Evolutionary conservation across 2,329 filamentous ascomycete species (phyloP), one percentile per base, ranked within the genome.

Genomic region (Beauveria medogensis): DNA sequence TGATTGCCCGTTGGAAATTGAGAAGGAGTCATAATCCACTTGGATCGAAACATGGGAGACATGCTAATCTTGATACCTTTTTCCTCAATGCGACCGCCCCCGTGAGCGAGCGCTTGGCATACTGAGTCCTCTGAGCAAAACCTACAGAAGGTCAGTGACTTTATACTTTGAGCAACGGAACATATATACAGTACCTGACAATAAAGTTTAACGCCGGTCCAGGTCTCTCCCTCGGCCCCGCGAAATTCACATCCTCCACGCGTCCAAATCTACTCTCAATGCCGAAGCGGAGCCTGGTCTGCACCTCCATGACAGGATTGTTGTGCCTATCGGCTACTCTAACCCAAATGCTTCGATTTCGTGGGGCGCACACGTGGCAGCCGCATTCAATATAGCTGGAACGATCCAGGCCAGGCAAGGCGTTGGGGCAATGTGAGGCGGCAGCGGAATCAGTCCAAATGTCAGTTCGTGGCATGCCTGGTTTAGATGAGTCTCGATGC

Each of bases 291-390:
- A 74, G 60, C n/a, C 69, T 67, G 5, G 66, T 54, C 41, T 68
- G 66, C 18, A 71, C 37, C 0, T 74, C 72, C 24, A 62, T 40
- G 2, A 26, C 7, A 28, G 44, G n/a, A 3, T 37, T 1, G 72
- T 70, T n/a, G 59, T 41, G 1, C n/a, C 10, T 30, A 20, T 67
- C 58, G 6, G 63, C 61, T 8, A 68, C 66, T 20, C 58, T 63
- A 24, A 74, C 64, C 63, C 67, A 67, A 14, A 74, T 61, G 58
- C 69, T 73, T 55, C 69, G 67, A 56, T 75, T 74, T 40, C 68
- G 64, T 7, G 61, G 51, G 24, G 65, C 64, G 43, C 73, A 75
- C 3, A 62, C 54, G 18, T 59, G 37, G 41, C 73, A 75, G 51
- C 51, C 59, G 57, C 73, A 75, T 1, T 64, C 66, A 18, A 63